Percentiles rank a stretch among this genome's conserved stretches.
These are phyloP conservation scores for Harringtonia lauricola DNA, from an alignment of 2,329 filamentous ascomycete species.

Conservation along the genomic window DNA sequence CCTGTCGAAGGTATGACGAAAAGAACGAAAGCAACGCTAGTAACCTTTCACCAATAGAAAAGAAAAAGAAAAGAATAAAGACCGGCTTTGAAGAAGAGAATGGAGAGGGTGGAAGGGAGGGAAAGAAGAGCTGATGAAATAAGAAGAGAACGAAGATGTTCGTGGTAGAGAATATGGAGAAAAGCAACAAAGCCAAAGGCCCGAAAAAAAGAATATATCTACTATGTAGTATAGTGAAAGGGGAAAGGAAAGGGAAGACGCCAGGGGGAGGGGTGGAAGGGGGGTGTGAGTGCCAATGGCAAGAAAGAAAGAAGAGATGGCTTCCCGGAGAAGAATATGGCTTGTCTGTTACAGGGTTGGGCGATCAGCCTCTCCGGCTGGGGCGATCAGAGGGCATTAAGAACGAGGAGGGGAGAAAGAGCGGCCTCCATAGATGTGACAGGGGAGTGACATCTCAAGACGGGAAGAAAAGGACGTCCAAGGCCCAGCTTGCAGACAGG, in stretches of 20 bases:
- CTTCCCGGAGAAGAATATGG: background rate
- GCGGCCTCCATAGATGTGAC: background rate
- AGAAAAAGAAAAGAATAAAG: conserved; percentile 12
- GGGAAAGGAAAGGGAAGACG: conserved; percentile 3
- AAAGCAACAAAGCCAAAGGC: background rate
- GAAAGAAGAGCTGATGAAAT: conserved; percentile 7
- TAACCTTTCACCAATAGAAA: background rate
- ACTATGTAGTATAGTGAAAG: conserved; percentile 6
- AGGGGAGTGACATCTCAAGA: background rate
- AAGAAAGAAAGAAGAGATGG: background rate
- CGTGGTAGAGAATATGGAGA: background rate
- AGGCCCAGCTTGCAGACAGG: no score
- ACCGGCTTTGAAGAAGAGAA: conserved; percentile 14
- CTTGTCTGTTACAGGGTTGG: conserved; percentile 3
- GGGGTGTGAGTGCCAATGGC: background rate
- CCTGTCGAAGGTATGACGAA: background rate
- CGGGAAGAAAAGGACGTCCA: no score
- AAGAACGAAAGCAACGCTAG: background rate
- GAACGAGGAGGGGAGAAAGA: background rate
- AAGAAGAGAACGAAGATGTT: background rate
- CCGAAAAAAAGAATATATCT: no score
- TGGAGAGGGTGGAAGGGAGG: conserved; percentile 8
- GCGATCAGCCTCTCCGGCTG: conserved; percentile 4
- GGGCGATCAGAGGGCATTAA: background rate
- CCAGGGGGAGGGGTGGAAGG: background rate